Percentiles rank a stretch among this genome's conserved stretches.
Evolutionary conservation across 768 basidiomycete species (phyloP).

Genomic region (Arthromyces matolae): DNA sequence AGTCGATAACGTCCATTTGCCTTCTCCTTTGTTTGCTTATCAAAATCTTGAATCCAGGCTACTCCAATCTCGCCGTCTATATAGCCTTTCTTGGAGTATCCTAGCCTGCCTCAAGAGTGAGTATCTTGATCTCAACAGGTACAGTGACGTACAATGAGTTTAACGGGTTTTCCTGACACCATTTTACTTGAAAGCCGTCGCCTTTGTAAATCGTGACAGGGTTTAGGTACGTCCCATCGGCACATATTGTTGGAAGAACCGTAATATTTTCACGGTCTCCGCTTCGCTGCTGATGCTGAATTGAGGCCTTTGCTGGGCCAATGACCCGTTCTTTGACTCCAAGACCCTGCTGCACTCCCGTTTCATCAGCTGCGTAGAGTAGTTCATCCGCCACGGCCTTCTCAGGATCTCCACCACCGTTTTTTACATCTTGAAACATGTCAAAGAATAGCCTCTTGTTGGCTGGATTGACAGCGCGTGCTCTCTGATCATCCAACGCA

Average conservation of each 20-base stretch:
- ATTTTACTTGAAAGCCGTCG: constrained; percentile 27
- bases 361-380: constrained; percentile 20
- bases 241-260: constrained; percentile 35
- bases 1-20: constrained; percentile 27
- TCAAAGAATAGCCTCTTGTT: constrained; percentile 27
- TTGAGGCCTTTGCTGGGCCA: constrained; percentile 21
- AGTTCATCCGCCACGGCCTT: constrained; percentile 11
- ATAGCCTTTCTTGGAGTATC: constrained; percentile 29
- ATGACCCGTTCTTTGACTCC: constrained; percentile 24
- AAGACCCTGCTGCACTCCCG: constrained; percentile 13
- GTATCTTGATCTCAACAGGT: too few relatives aligned
- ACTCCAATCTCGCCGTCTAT: constrained; percentile 22
- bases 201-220: constrained; percentile 38
- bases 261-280: constrained; percentile 33
- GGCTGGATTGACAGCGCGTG: constrained; percentile 27
- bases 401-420: neutral
- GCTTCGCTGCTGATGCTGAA: constrained; percentile 16
- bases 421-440: constrained; percentile 19
- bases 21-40: constrained; percentile 30
- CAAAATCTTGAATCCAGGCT: constrained; percentile 28
- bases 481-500: constrained; percentile 28
- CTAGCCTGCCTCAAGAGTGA: too few relatives aligned
- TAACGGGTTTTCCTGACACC: constrained; percentile 32
- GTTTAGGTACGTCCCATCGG: constrained; percentile 29
- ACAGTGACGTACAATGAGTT: constrained; percentile 27